Percentiles rank a stretch among this genome's conserved stretches.
These are phyloP conservation scores for Lasiosphaeria miniovina DNA, from an alignment of 495 filamentous ascomycete genomes.

Conservation along the genomic window DNA sequence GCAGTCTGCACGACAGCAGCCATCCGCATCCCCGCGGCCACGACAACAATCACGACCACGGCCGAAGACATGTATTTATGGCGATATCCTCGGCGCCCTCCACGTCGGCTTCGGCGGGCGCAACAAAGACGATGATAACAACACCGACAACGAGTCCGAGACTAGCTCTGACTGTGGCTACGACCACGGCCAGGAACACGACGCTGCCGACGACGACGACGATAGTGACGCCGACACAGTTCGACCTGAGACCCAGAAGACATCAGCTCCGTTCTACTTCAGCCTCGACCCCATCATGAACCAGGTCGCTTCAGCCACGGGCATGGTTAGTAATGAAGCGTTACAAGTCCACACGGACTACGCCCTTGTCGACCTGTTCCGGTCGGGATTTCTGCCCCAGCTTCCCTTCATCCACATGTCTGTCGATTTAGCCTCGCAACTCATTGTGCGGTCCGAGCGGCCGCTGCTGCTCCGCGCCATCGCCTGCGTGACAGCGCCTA, in stretches of 20 bases:
- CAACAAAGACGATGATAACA: slow-evolving; percentile 1
- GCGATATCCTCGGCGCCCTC: no score
- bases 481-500: slow-evolving; percentile 38
- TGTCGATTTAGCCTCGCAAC: slow-evolving; percentile 34
- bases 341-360: slow-evolving; percentile 10
- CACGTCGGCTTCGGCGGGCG: not conserved
- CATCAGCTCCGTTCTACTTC: no score
- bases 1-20: no score
- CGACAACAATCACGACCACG: no score
- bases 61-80: no score
- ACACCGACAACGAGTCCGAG: not conserved
- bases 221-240: no score
- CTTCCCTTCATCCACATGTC: slow-evolving; percentile 48
- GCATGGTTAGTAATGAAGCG: no score
- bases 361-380: slow-evolving; percentile 34
- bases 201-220: not conserved
- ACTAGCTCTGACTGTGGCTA: not conserved
- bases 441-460: slow-evolving; percentile 32
- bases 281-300: no score
- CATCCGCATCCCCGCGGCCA: no score
- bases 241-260: no score
- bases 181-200: no score
- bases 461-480: slow-evolving; percentile 53
- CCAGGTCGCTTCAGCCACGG: no score
- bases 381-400: slow-evolving; percentile 37